Evolutionary conservation across 2,329 filamentous ascomycete species (phyloP), one percentile per base, ranked within the genome.

Genomic region (Pseudocercospora ulei): DNA sequence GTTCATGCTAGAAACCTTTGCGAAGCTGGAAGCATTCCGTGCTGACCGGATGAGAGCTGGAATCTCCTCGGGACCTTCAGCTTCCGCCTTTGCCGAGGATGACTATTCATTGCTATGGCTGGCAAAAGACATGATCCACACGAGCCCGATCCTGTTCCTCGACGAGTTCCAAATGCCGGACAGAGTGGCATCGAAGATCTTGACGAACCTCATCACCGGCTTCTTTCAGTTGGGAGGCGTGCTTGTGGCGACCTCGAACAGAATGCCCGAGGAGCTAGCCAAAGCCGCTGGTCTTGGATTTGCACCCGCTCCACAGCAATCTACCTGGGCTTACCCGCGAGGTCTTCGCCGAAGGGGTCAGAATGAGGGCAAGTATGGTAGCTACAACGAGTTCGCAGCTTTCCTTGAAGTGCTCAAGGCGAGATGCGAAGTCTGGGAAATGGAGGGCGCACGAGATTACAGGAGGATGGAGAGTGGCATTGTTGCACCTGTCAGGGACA

Each of bases 151-250:
- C 20, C 60, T 88, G 8, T 90, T 90, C 52, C 62, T 88, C 2
- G 82, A 88, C 50, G 82, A 90, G 56, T 88, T 90, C 46, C 83
- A 90, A 56, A 70, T 90, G 23, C 83, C 83, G 0, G 83, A 88
- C 59, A 71, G 80, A 48, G 80, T 78, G 1, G 74, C 81, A 2
- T 81, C 76, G 52, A 88, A 87, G 59, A 83, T 88, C 30, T 64
- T 90, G 45, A 83, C 79, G 44, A 81, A 82, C 51, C 68, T 90
- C 1, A 78, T 90, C 57, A 82, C 82, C 4, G 71, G 73, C 1
- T 88, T 88, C 62, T 88, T 88, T 56, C 81, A 87, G 46, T 69
- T 88, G 2, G 83, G 83, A 0, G 83, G 83, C 5, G 83, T 90
- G 0, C 64, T 90, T 9, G 70, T 90, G 23, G 82, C 82, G 1